Percentiles rank a stretch among this genome's conserved stretches.
Evolutionary conservation across 148 eudicot species (phyloP).

Genomic region (Spergularia bocconei): DNA sequence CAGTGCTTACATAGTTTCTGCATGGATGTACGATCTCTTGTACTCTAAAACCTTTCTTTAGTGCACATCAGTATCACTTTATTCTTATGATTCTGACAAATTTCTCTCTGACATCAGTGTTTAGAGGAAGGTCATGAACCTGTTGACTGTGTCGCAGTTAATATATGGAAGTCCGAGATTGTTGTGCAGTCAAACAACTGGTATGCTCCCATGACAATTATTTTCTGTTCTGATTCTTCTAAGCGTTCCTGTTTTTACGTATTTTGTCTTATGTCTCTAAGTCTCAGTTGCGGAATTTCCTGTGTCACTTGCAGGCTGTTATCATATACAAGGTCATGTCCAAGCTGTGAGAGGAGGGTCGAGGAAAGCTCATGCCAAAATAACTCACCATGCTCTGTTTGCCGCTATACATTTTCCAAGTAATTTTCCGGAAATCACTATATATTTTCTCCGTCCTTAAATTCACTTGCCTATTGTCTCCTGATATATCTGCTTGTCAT

Average conservation of each 20-base stretch:
- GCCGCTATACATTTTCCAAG: constrained; percentile 50
- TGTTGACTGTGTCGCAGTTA: constrained; percentile 57
- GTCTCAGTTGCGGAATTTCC: neutral
- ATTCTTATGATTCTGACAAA: neutral
- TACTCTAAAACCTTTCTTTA: neutral
- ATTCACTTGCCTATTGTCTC: neutral
- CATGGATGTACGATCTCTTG: constrained; percentile 56
- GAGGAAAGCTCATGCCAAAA: constrained; percentile 36
- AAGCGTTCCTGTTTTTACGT: neutral
- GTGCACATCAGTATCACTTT: neutral
- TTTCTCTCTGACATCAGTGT: constrained; percentile 39
- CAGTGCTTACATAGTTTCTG: constrained; percentile 62
- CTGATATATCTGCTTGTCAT: neutral
- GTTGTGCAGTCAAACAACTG: constrained; percentile 54
- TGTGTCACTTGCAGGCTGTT: constrained; percentile 39
- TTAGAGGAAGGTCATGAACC: constrained; percentile 68
- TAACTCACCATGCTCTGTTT: constrained; percentile 44
- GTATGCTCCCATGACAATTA: constrained; percentile 24
- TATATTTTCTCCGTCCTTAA: neutral
- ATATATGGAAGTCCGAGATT: constrained; percentile 50
- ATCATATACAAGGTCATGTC: constrained; percentile 58
- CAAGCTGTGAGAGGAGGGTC: constrained; percentile 39
- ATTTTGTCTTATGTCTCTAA: neutral
- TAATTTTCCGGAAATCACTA: constrained; percentile 7
- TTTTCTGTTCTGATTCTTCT: neutral